A percentile compares a stretch with the other conserved stretches of the same genome.
Conservation (phyloP, 208 protist genomes). For the Spongospora subterranea region DNA sequence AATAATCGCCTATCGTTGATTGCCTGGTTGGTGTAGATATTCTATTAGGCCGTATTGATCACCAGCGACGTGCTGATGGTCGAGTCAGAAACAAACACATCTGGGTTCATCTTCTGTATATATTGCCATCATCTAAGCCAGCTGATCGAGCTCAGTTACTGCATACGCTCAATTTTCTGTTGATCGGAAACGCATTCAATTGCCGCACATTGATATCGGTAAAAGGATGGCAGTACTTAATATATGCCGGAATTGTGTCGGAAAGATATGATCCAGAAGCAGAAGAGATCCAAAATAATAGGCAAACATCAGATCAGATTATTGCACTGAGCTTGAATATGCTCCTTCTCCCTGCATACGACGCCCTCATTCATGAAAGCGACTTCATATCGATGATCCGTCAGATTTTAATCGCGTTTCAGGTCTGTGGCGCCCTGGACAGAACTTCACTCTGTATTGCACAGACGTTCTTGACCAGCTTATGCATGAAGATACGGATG, state of each 20-base stretch:
- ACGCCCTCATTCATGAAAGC: not conserved
- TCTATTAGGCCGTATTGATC: not conserved
- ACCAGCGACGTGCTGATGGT: not conserved
- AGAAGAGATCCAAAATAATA: too few species aligned
- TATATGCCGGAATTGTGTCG: not conserved
- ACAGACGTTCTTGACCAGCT: not conserved
- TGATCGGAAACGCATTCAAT: conserved; percentile 49
- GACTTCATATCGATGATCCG: not conserved
- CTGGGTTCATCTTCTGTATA: not conserved
- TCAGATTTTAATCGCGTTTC: not conserved
- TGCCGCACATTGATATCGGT: not conserved
- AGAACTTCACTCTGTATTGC: not conserved
- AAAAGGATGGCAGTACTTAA: not conserved
- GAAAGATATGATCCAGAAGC: not conserved
- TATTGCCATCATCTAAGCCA: not conserved
- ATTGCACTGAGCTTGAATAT: conserved; percentile 24
- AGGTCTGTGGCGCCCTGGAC: not conserved
- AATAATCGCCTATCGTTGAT: not conserved
- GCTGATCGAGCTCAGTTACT: not conserved
- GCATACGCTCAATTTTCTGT: not conserved
- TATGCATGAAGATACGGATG: not conserved
- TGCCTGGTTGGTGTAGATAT: not conserved
- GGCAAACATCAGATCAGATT: too few species aligned
- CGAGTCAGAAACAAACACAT: not conserved
- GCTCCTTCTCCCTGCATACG: not conserved